phyloP scores from a whole-genome alignment of 2,329 filamentous ascomycete genomes.

The Fusarium transvaalense region DNA sequence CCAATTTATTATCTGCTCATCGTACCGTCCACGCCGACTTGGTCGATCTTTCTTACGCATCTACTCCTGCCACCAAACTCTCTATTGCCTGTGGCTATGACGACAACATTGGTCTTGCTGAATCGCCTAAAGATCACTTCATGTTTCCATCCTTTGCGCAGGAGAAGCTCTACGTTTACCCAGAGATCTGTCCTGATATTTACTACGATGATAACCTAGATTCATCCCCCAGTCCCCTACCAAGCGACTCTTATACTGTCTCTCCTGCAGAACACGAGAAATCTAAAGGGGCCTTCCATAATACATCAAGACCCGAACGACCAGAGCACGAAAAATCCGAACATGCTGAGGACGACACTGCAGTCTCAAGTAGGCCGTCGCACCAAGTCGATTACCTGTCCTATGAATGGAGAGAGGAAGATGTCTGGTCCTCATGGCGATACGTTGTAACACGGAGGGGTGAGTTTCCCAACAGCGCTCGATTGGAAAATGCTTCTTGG shows the following conservation, averaged over 20 bases:
- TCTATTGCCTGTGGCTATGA: slow-evolving; percentile 71
- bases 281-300: slow-evolving; percentile 52
- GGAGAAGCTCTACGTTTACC: slow-evolving; percentile 58
- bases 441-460: slow-evolving; percentile 87
- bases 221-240: slow-evolving; percentile 63
- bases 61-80: slow-evolving; percentile 73
- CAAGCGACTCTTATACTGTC: slow-evolving; percentile 62
- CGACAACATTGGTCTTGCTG: slow-evolving; percentile 61
- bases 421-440: slow-evolving; percentile 97
- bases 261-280: slow-evolving; percentile 66
- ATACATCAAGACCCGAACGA: too few relatives aligned
- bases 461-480: slow-evolving; percentile 78
- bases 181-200: slow-evolving; percentile 40
- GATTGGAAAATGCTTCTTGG: slow-evolving; percentile 96
- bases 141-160: slow-evolving; percentile 61
- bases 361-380: slow-evolving; percentile 78
- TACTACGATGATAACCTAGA: too few relatives aligned
- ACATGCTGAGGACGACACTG: slow-evolving; percentile 81
- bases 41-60: slow-evolving; percentile 69
- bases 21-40: slow-evolving; percentile 64
- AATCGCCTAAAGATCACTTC: slow-evolving; percentile 60
- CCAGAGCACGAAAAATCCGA: too few relatives aligned
- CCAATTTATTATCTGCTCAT: slow-evolving; percentile 65
- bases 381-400: slow-evolving; percentile 96
- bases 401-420: slow-evolving; percentile 92